These are phyloP conservation scores for Russula emetica DNA, from an alignment of 768 basidiomycete genomes.

Conservation along the genomic window DNA sequence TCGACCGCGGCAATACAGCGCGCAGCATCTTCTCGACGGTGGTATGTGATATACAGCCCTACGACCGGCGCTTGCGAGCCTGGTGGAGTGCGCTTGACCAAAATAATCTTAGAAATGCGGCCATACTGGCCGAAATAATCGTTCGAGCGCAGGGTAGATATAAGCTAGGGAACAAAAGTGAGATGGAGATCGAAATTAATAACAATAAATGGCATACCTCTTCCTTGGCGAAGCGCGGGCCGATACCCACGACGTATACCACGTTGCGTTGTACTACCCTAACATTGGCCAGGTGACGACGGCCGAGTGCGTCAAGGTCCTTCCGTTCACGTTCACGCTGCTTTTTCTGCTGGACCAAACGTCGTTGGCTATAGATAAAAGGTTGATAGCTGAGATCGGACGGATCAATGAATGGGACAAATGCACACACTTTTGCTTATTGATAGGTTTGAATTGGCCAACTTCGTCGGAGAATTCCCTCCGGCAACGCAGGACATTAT, in stretches of 20 bases:
- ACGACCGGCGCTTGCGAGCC: constrained; percentile 70
- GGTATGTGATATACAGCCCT: constrained; percentile 96
- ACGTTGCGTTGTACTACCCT: constrained; percentile 96
- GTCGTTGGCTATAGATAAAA: constrained; percentile 72
- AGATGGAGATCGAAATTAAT: constrained; percentile 24
- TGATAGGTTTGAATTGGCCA: constrained; percentile 93
- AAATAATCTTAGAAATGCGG: constrained; percentile 91
- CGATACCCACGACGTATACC: constrained; percentile 94
- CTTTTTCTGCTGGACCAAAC: constrained; percentile 92
- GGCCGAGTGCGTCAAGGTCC: constrained; percentile 80
- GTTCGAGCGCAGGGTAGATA: constrained; percentile 85
- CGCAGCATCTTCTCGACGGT: constrained; percentile 90
- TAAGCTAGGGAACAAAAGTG: constrained; percentile 49
- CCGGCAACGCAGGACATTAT: constrained; percentile 96
- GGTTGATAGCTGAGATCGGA: constrained; percentile 15
- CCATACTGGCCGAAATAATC: constrained; percentile 99
- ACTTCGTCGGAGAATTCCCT: constrained; percentile 88
- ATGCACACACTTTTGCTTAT: constrained; percentile 83
- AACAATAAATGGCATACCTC: constrained; percentile 57
- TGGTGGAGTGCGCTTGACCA: constrained; percentile 82
- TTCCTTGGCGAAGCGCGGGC: constrained; percentile 90
- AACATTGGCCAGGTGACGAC: constrained; percentile 86
- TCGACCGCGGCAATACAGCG: constrained; percentile 91
- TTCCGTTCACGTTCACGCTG: constrained; percentile 92
- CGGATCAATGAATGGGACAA: neutral